A percentile compares a stretch with the other conserved stretches of the same genome.
phyloP scores from a whole-genome alignment of 1,284 basidiomycete genomes.

The Pterula multifida region DNA sequence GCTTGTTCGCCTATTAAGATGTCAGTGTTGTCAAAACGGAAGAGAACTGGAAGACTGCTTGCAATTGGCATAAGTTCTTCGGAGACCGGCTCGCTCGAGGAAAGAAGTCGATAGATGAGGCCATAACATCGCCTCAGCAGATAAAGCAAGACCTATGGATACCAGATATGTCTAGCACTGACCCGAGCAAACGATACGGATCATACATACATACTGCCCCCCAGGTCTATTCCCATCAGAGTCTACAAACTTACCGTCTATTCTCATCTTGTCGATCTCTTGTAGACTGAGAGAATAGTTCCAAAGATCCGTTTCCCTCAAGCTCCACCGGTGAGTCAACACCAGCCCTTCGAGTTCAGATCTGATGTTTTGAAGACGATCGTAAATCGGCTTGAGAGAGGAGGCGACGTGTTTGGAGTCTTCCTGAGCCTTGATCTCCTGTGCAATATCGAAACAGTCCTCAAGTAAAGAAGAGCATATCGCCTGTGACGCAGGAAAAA shows the following conservation, averaged over 20 bases:
- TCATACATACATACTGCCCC: constrained; percentile 72
- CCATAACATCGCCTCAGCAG: constrained; percentile 92
- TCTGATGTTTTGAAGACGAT: constrained; percentile 80
- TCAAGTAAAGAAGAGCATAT: constrained; percentile 85
- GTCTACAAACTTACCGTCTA: constrained; percentile 96
- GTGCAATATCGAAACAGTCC: constrained; percentile 93
- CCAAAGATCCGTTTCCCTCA: constrained; percentile 93
- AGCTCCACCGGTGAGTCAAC: constrained; percentile 93
- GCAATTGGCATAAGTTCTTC: constrained; percentile 97
- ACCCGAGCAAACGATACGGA: background rate
- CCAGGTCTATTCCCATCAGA: constrained; percentile 83
- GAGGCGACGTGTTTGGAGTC: constrained; percentile 84
- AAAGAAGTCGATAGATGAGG: constrained; percentile 87
- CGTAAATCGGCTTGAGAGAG: constrained; percentile 90
- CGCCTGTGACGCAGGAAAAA: constrained; percentile 84
- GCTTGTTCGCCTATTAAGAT: constrained; percentile 68
- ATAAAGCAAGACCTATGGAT: constrained; percentile 74
- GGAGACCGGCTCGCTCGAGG: constrained; percentile 97
- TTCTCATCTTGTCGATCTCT: constrained; percentile 94
- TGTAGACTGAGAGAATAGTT: constrained; percentile 91
- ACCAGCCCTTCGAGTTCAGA: constrained; percentile 82
- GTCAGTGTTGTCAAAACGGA: constrained; percentile 4
- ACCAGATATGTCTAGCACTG: background rate
- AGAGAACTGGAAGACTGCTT: constrained; percentile 18
- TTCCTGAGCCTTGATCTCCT: constrained; percentile 93